These are phyloP conservation scores for Botrytis byssoidea DNA, from an alignment of 2,329 filamentous ascomycete species.

Conservation along the genomic window DNA sequence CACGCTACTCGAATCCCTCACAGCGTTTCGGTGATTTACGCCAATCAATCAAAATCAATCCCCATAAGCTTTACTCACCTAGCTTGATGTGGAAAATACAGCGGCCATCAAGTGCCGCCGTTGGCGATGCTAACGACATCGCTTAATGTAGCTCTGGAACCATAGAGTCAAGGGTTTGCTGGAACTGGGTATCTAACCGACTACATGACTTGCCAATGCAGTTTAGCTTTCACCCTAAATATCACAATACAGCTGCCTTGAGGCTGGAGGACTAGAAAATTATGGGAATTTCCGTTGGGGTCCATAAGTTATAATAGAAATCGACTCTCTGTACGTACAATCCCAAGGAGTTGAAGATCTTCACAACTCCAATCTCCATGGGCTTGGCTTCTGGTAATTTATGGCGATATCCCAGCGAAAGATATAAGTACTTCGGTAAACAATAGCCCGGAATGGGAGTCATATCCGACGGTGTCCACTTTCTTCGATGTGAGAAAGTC, in stretches of 20 bases:
- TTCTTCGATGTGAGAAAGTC: constrained; percentile 2
- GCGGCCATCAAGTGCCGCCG: constrained; percentile 8
- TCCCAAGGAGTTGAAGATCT: background rate
- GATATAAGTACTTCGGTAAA: constrained; percentile 9
- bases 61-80: background rate
- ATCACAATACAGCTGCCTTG: background rate
- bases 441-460: constrained; percentile 16
- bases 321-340: constrained; percentile 9
- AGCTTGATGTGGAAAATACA: background rate
- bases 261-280: constrained; percentile 1
- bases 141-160: constrained; percentile 10
- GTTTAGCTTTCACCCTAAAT: background rate
- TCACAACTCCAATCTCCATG: constrained; percentile 14
- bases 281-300: background rate
- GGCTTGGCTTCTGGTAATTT: constrained; percentile 9
- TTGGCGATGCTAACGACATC: constrained; percentile 5
- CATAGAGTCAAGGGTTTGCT: constrained; percentile 2
- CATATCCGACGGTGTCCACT: constrained; percentile 20
- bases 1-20: background rate
- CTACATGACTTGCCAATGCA: constrained; percentile 2
- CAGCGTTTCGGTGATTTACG: background rate
- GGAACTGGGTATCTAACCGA: constrained; percentile 2
- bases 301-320: constrained; percentile 10
- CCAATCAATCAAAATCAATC: background rate
- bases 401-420: background rate